Evolutionary conservation across 345 rosid species (phyloP).

Genomic region (Cardamine occulta): DNA sequence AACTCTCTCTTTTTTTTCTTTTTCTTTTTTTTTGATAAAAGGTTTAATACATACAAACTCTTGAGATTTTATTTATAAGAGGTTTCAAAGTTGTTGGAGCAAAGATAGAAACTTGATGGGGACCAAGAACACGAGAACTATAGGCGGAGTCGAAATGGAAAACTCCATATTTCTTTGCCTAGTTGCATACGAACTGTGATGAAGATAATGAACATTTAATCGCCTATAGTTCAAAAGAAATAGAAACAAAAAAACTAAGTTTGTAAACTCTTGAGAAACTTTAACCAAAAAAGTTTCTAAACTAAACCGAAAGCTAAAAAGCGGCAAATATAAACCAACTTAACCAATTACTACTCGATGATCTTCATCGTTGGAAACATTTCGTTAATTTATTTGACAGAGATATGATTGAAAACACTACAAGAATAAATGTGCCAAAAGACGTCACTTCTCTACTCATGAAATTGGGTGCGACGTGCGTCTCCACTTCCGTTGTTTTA

Average conservation of each 20-base stretch:
- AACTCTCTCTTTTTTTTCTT: not conserved
- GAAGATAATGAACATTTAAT: not conserved
- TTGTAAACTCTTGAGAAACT: too few species aligned
- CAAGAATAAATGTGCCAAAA: slow-evolving; percentile 20
- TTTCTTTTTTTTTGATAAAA: too few species aligned
- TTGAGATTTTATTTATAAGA: not conserved
- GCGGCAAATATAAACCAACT: not conserved
- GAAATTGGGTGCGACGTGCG: slow-evolving; percentile 31
- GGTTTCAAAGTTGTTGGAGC: slow-evolving; percentile 8
- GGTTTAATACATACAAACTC: not conserved
- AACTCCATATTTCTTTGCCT: not conserved
- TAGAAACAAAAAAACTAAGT: not conserved
- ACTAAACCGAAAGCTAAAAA: not conserved
- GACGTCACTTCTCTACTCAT: slow-evolving; percentile 8
- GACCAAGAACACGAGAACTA: not conserved
- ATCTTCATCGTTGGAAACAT: not conserved
- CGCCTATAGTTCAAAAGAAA: not conserved
- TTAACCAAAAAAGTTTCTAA: too few species aligned
- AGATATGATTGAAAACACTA: slow-evolving; percentile 10
- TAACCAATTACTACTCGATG: not conserved
- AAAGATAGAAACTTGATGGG: not conserved
- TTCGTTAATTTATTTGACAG: not conserved
- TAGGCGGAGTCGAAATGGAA: not conserved
- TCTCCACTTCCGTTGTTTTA: slow-evolving; percentile 31
- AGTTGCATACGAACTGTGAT: not conserved